Evolutionary conservation across 345 rosid species (phyloP), one percentile per base, ranked within the genome.

Genomic region (Murraya koenigii): DNA sequence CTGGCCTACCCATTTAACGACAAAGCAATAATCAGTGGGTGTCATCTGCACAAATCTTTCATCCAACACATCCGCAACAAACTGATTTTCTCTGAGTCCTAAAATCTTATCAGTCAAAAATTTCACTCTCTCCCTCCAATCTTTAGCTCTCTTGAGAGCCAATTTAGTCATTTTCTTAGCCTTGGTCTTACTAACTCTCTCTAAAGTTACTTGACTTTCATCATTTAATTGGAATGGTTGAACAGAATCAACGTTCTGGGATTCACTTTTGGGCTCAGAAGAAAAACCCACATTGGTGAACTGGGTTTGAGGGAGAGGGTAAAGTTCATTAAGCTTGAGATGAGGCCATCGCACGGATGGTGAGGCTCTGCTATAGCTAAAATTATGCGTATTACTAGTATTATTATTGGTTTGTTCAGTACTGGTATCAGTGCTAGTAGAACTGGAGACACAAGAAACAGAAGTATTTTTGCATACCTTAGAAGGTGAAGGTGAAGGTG

Each of bases 271-370:
- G 22, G 19, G 52, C 61, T 75, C 63, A 25, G 77, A 55, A 28
- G 58, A 10, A 64, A 71, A 47, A 44, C 32, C 84, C 63, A 82
- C 49, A 36, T 23, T 44, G 69, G 82, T 23, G 66, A 85, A 78
- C 7, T 74, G 89, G n/a, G 87, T 58, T 3, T 75, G 87, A 23
- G 85, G 69, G 38, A 86, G 72, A 23, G 91, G 85, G 79, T 72
- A 72, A 13, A 81, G 72, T 52, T 88, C 86, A 26, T 85, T 69
- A 82, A 87, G 84, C 66, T 90, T 87, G 75, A 96, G 92, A 79
- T 89, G 93, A 32, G 99, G 99, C 98, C 98, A 96, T 79, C 99
- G 87, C 13, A 91, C 88, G 1, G 98, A 87, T 4, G 98, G 97
- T 36, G 93, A 90, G 72, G 98, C 98, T 89, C 96, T 87, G 74